Evolutionary conservation across 176 grass and related monocot species (phyloP).

Genomic region (Themeda triandra): DNA sequence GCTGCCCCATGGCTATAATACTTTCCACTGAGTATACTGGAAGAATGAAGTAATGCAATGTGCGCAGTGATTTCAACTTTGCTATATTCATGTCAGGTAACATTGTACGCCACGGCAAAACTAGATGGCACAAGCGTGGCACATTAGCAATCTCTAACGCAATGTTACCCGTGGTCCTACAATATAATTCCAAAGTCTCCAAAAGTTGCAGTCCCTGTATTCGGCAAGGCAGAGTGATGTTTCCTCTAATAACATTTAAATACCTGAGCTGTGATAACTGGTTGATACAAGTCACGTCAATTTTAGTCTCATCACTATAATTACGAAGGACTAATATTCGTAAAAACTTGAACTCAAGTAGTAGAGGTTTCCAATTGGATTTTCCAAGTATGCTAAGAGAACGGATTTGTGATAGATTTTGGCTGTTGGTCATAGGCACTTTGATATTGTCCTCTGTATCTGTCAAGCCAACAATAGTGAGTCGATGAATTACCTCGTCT

Average conservation of each 20-base stretch:
- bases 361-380: neutral
- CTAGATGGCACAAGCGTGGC: neutral
- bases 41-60: neutral
- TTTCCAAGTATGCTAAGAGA: neutral
- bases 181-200: neutral
- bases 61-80: neutral
- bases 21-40: too few relatives aligned
- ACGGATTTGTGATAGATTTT: neutral
- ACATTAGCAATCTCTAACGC: neutral
- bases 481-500: neutral
- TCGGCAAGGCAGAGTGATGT: neutral
- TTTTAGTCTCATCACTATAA: neutral
- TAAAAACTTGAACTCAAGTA: neutral
- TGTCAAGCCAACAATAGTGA: neutral
- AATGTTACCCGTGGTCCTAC: fast-evolving
- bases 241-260: neutral
- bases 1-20: neutral
- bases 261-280: neutral
- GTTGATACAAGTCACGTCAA: neutral
- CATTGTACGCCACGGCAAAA: neutral
- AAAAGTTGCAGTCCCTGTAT: neutral
- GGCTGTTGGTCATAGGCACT: neutral
- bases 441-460: neutral
- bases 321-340: neutral
- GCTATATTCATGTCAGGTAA: neutral